Evolutionary conservation across 2,329 filamentous ascomycete genomes (phyloP).

Genomic region (Blumeriella jaapii): DNA sequence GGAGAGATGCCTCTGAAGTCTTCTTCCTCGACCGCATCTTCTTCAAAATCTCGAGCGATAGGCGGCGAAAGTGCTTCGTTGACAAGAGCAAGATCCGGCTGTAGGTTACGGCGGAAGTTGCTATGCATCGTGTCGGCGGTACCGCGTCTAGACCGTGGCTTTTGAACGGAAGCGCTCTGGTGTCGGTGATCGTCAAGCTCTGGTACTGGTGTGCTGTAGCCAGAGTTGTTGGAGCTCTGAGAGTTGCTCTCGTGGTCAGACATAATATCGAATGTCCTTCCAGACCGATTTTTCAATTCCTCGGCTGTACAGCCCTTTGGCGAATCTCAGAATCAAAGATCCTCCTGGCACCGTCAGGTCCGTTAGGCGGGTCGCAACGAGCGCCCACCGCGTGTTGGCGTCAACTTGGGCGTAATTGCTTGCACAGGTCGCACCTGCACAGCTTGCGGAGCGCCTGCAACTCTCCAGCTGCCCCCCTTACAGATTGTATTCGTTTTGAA

Average conservation of each 20-base stretch:
- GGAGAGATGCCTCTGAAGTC: constrained; percentile 39
- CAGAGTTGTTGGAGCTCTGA: constrained; percentile 44
- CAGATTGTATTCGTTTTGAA: no score
- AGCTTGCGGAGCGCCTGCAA: constrained; percentile 12
- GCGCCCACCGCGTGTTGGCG: constrained; percentile 39
- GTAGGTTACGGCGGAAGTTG: constrained; percentile 20
- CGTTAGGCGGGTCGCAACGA: constrained; percentile 39
- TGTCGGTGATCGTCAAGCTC: constrained; percentile 82
- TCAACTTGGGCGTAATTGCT: constrained; percentile 36
- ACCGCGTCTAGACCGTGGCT: constrained; percentile 50
- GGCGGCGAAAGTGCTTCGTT: constrained; percentile 31
- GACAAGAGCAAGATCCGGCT: constrained; percentile 31
- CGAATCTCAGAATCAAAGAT: no score
- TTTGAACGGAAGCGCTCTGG: constrained; percentile 49
- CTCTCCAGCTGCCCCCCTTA: constrained; percentile 16
- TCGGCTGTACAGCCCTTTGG: no score
- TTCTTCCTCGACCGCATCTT: constrained; percentile 74
- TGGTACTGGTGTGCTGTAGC: constrained; percentile 63
- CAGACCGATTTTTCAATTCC: no score
- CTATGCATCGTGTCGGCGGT: constrained; percentile 63
- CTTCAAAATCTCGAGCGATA: constrained; percentile 72
- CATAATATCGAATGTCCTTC: no score
- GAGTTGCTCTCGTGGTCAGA: constrained; percentile 51
- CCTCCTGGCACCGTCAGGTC: no score
- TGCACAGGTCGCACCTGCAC: constrained; percentile 29